Evolutionary conservation across 2,329 filamentous ascomycete genomes (phyloP), one percentile per base, ranked within the genome.

Genomic region (Sporothrix luriei): DNA sequence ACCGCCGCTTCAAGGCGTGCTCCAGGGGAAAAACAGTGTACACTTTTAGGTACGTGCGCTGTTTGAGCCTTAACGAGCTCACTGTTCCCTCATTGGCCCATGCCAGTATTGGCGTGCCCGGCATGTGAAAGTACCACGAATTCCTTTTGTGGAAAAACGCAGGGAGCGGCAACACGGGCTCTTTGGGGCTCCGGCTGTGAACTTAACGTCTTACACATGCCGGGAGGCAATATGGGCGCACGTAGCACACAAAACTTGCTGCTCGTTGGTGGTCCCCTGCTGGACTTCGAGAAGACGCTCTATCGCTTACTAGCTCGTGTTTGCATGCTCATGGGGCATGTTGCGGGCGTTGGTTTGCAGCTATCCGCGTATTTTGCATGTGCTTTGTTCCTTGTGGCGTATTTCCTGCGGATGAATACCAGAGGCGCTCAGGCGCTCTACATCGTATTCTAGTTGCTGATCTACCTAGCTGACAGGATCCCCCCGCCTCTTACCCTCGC

Each of bases 71-170:
- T 26, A 4, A 61, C 43, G 55, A 43, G 38, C 26, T 57, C 16
- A 57, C 7, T 33, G 52, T 2, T 4, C 16, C 26, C 52, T 33
- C 52, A 57, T 57, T 57, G 52, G 52, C 52, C n/a, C 4, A 4
- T 9, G 21, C 11, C 11, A 26, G 24, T 3, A 54, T 54, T 29
- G 51, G 21, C 10, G 52, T n/a, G 52, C 52, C 57, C 49, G 46
- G 46, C 61, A 65, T 65, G 61, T 65, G 61, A 65, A 65, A 65
- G 33, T 29, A 65, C 61, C n/a, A n/a, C n/a, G n/a, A n/a, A n/a
- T n/a, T n/a, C n/a, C n/a, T n/a, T 65, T 48, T 43, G 46, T 64
- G 40, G 43, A 43, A 48, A 49, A 33, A 49, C 43, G 61, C 11
- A 65, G 43, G 46, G 43, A 43, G 51, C 55, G 61, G 61, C 61